phyloP scores from a whole-genome alignment of 2,329 filamentous ascomycete genomes.

The Diaporthe aspalathi region DNA sequence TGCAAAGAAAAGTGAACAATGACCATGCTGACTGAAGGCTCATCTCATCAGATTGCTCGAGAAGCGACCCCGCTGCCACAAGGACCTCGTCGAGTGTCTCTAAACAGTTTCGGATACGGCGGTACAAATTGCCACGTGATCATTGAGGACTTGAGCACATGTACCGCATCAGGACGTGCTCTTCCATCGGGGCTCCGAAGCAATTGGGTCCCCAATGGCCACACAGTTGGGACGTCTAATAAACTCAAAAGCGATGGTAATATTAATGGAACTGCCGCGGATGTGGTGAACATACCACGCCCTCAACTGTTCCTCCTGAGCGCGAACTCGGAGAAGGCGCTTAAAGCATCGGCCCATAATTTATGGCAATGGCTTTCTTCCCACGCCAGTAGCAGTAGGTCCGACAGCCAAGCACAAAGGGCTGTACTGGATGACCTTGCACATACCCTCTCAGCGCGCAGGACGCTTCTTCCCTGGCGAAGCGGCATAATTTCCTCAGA shows the following conservation, averaged over 20 bases:
- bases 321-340: slow-evolving; percentile 8
- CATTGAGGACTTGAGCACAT: slow-evolving; percentile 44
- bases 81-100: slow-evolving; percentile 40
- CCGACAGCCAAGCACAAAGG: neutral
- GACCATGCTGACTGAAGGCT: neutral
- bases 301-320: slow-evolving; percentile 4
- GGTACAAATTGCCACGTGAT: slow-evolving; percentile 58
- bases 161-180: neutral
- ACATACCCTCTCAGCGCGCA: slow-evolving; percentile 43
- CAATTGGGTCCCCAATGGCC: neutral
- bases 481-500: slow-evolving; percentile 41
- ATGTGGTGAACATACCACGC: too few relatives aligned
- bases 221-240: neutral
- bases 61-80: slow-evolving; percentile 37
- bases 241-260: neutral
- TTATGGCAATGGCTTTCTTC: neutral
- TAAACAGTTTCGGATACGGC: slow-evolving; percentile 59
- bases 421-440: slow-evolving; percentile 40
- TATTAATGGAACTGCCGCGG: neutral
- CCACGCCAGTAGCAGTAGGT: neutral
- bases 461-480: slow-evolving; percentile 45
- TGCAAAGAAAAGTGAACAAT: slow-evolving; percentile 3
- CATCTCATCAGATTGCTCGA: neutral
- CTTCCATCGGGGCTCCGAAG: neutral
- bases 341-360: neutral